A percentile compares a stretch with the other conserved stretches of the same genome.
Conservation (phyloP, 352 stramenopile species). For the Pythium phragmiticola region DNA sequence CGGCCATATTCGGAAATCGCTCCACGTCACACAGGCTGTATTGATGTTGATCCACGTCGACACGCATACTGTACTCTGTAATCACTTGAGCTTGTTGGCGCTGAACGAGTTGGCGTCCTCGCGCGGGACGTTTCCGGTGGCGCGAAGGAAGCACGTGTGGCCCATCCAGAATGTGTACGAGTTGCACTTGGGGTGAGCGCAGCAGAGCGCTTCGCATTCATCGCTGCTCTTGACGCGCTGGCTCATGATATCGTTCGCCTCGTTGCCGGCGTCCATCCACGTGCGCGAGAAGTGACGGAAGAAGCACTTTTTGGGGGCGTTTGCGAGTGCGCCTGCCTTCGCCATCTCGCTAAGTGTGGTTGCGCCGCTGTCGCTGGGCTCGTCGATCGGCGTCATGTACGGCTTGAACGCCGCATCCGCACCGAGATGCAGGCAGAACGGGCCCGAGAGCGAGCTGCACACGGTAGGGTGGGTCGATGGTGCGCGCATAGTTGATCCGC, state of each 20-base stretch:
- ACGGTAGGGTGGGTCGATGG: conserved; percentile 14
- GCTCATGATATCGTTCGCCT: conserved; percentile 62
- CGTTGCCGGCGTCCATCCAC: conserved; percentile 71
- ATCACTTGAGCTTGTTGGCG: conserved; percentile 33
- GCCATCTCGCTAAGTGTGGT: background rate
- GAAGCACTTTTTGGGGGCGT: conserved; percentile 46
- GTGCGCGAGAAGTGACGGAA: conserved; percentile 61
- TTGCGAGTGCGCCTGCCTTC: background rate
- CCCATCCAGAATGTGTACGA: conserved; percentile 76
- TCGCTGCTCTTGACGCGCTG: conserved; percentile 51
- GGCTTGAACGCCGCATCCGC: conserved; percentile 35
- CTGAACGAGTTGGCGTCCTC: conserved; percentile 59
- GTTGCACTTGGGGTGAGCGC: conserved; percentile 49
- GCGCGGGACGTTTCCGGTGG: conserved; percentile 37
- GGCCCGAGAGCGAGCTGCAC: conserved; percentile 65
- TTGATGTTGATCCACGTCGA: background rate
- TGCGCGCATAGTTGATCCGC: background rate
- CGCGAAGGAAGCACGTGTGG: conserved; percentile 68
- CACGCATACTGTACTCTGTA: background rate
- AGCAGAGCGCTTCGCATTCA: conserved; percentile 68
- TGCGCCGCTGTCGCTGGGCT: background rate
- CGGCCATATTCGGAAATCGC: conserved; percentile 10
- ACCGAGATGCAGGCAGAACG: conserved; percentile 52
- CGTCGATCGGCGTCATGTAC: conserved; percentile 65
- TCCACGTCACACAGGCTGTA: conserved; percentile 12